Conservation (phyloP, 2,329 filamentous ascomycete species). For the Bipolaris victoriae region DNA sequence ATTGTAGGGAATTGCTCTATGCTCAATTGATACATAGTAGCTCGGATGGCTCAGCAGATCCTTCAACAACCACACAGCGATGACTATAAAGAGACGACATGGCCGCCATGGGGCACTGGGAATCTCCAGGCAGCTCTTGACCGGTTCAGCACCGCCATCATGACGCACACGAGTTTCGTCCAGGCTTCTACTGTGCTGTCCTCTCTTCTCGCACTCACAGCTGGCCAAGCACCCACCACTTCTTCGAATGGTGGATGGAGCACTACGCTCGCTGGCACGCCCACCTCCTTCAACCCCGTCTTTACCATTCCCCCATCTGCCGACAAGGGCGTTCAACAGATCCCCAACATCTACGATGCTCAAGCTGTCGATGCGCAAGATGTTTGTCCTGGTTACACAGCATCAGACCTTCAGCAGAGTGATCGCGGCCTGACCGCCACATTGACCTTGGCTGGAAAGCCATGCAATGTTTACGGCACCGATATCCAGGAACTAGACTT, state of each 20-base stretch:
- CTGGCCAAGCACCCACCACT: slow-evolving; percentile 28
- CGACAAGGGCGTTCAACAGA: slow-evolving; percentile 39
- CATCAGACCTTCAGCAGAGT: slow-evolving; percentile 56
- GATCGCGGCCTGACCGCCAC: slow-evolving; percentile 59
- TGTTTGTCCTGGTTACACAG: slow-evolving; percentile 67
- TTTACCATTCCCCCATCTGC: slow-evolving; percentile 49
- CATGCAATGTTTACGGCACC: slow-evolving; percentile 77
- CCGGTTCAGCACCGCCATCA: slow-evolving; percentile 23
- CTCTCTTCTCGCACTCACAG: slow-evolving; percentile 32
- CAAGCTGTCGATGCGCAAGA: slow-evolving; percentile 67
- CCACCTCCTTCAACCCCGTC: slow-evolving; percentile 38
- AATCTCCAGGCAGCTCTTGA: slow-evolving; percentile 14
- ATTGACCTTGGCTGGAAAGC: slow-evolving; percentile 58
- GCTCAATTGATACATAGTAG: neutral
- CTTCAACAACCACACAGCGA: neutral
- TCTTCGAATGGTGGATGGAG: slow-evolving; percentile 29
- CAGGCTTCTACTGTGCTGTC: slow-evolving; percentile 32
- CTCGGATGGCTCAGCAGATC: slow-evolving; percentile 4
- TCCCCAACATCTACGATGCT: slow-evolving; percentile 70
- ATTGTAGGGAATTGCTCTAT: slow-evolving; percentile 19
- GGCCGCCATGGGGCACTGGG: neutral
- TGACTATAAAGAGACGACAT: slow-evolving; percentile 7
- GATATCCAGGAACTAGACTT: slow-evolving; percentile 72
- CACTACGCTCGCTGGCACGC: slow-evolving; percentile 36
- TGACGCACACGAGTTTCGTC: slow-evolving; percentile 35